A percentile compares a stretch with the other conserved stretches of the same genome.
These are phyloP conservation scores for Przewalskia tangutica DNA, from an alignment of 257 asterid species.

Conservation along the genomic window DNA sequence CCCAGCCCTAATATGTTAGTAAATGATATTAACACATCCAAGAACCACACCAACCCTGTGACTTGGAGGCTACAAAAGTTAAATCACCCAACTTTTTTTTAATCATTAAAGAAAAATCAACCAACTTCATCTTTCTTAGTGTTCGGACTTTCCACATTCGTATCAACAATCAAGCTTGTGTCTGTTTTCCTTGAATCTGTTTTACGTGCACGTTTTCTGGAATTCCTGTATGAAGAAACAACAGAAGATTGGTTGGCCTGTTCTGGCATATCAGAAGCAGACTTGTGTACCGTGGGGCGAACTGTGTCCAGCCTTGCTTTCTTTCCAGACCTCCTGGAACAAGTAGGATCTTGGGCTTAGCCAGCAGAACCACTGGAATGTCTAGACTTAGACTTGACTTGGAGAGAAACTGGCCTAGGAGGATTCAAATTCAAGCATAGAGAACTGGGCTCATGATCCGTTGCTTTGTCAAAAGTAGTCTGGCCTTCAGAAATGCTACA, in stretches of 20 bases:
- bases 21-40: background rate
- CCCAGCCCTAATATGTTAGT: background rate
- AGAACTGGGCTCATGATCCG: conserved; percentile 9
- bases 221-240: conserved; percentile 15
- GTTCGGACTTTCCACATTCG: conserved; percentile 16
- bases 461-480: conserved; percentile 6
- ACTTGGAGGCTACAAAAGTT: background rate
- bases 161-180: conserved; percentile 11
- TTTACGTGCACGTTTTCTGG: conserved; percentile 39
- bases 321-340: conserved; percentile 17
- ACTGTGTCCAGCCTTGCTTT: background rate
- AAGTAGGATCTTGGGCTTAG: conserved; percentile 11
- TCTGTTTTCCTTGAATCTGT: conserved; percentile 16
- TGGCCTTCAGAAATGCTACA: conserved; percentile 24
- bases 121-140: conserved; percentile 3
- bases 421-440: conserved; percentile 37
- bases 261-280: conserved; percentile 10
- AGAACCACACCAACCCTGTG: background rate
- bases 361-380: conserved; percentile 24
- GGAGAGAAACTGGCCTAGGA: conserved; percentile 34
- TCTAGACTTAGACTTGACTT: conserved; percentile 11
- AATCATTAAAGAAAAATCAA: background rate
- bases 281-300: conserved; percentile 7
- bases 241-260: conserved; percentile 5
- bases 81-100: background rate